phyloP scores from a whole-genome alignment of 2,329 filamentous ascomycete genomes.

The Colletotrichum scovillei region DNA sequence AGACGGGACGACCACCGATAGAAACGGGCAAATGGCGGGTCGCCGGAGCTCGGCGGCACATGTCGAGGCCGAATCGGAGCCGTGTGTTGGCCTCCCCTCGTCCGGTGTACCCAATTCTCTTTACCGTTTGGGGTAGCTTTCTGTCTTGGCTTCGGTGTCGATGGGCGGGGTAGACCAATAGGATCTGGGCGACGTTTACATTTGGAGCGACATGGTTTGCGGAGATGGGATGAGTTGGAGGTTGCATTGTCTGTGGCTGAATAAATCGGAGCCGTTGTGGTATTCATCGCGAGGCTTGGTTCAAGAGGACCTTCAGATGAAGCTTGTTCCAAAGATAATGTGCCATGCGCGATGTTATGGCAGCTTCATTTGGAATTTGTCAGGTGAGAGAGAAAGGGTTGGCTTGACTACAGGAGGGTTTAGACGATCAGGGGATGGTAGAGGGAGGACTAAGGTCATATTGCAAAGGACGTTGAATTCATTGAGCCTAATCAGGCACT shows the following conservation, averaged over 20 bases:
- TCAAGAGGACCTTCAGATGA: not conserved
- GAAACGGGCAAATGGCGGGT: not conserved
- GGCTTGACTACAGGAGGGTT: not conserved
- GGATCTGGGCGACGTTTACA: not conserved
- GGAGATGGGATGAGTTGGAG: not conserved
- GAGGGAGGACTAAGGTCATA: fast-evolving
- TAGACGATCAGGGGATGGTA: no score
- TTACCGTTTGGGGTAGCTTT: not conserved
- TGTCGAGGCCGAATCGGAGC: conserved; percentile 27
- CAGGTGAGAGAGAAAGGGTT: not conserved
- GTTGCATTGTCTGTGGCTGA: not conserved
- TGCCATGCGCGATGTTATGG: not conserved
- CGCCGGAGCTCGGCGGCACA: conserved; percentile 11
- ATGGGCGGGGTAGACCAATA: conserved; percentile 14
- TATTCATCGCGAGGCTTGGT: not conserved
- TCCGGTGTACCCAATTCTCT: not conserved
- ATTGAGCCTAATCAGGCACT: not conserved
- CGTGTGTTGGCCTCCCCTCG: not conserved
- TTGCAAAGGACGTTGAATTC: not conserved
- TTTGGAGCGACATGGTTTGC: not conserved
- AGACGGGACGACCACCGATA: not conserved
- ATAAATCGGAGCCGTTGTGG: not conserved
- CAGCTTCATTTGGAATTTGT: not conserved
- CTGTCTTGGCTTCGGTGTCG: conserved; percentile 15
- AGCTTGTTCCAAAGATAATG: not conserved